Conservation (phyloP, 441 rosid genomes). For the Aleurites moluccanus region DNA sequence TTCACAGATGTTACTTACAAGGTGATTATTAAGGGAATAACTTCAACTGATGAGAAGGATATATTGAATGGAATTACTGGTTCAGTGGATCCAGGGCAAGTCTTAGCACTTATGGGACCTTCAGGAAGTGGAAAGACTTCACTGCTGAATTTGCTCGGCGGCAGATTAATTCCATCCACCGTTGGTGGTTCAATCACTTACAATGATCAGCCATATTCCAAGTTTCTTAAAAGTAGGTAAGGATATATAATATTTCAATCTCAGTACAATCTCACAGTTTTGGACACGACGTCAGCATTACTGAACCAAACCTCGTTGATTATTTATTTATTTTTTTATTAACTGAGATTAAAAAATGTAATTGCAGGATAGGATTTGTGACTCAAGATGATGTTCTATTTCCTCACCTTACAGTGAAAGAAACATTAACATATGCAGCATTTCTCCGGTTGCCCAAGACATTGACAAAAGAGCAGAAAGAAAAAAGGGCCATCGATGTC, state of each 20-base stretch:
- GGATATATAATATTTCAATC: neutral
- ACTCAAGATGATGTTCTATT: constrained; percentile 96
- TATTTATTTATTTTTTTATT: too few relatives aligned
- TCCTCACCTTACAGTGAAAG: constrained; percentile 95
- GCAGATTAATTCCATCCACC: constrained; percentile 52
- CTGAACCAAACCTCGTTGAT: too few relatives aligned
- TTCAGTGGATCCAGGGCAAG: constrained; percentile 82
- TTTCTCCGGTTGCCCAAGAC: constrained; percentile 68
- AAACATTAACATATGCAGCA: constrained; percentile 88
- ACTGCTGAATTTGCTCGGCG: constrained; percentile 76
- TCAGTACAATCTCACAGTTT: neutral
- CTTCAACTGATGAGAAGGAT: constrained; percentile 56
- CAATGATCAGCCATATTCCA: constrained; percentile 79
- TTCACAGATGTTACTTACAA: constrained; percentile 78
- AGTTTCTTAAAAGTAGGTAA: constrained; percentile 83
- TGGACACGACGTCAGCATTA: too few relatives aligned
- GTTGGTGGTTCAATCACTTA: constrained; percentile 73
- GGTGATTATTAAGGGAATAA: constrained; percentile 69
- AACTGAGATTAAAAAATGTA: neutral
- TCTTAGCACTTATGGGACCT: constrained; percentile 97
- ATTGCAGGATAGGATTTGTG: constrained; percentile 90
- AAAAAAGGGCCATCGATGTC: constrained; percentile 73
- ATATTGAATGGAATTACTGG: constrained; percentile 82
- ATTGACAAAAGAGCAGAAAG: constrained; percentile 67
- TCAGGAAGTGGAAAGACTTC: constrained; percentile 98